Base-by-base conservation (phyloP, 2,329 filamentous ascomycete species). In the Aureobasidium zeae region DNA sequence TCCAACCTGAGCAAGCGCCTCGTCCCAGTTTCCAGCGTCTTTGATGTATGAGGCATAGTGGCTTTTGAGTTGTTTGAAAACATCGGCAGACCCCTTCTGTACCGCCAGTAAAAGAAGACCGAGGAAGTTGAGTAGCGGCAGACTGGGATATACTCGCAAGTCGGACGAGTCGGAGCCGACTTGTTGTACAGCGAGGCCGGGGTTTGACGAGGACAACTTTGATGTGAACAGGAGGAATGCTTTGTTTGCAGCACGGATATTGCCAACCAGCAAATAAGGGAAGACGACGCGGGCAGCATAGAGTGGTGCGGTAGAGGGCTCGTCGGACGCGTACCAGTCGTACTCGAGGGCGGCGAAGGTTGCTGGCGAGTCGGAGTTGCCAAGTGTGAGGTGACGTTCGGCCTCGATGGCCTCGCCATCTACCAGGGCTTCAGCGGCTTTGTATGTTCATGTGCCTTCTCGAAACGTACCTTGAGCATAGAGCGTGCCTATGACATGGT, bases 91-190 rank as follows among this genome's bases (percentile, higher is more conserved):
- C 13, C 83, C 86, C 52, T 87, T 79, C 64, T 94, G 86, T 24
- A 94, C 76, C 13, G 86, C 83, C 41, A 95, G 71, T 39, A 96
- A 68, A 37, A 98, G 68, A 52, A 98, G 69, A 21, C 81, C 85
- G 46, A 96, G 73, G 66, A 96, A 96, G 67, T 98, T 98, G 56
- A 98, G 73, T 44, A 98, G 74, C n/a, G 91, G 91, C 50, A 98
- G 68, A 47, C 83, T 86, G 0, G 89, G 88, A 63, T 93, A 96
- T 48, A 96, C 76, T 50, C 83, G 81, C 39, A 63, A 57, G 49
- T 94, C 86, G 44, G 79, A 78, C 51, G 70, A 77, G 31, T 76
- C 71, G 53, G 80, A 83, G 58, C 82, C 83, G 42, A 95, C 83
- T 56, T 87, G 79, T 63, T 96, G 86, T 5, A 84, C 79, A 26